A percentile compares a stretch with the other conserved stretches of the same genome.
phyloP scores from a whole-genome alignment of 495 filamentous ascomycete genomes.

The Penicillium argentinense region DNA sequence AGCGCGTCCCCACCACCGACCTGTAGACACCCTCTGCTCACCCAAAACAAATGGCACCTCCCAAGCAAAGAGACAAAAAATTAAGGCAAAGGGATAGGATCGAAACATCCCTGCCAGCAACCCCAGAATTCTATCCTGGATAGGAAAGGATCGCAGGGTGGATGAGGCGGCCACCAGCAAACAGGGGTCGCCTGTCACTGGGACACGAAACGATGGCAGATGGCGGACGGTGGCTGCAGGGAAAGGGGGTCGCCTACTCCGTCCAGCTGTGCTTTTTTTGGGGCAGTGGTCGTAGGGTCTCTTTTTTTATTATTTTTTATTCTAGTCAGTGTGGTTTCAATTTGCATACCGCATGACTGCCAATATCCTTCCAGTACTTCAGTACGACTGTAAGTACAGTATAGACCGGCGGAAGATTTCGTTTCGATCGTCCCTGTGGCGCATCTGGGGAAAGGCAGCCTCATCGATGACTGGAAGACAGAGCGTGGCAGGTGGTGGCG shows the following conservation, averaged over 20 bases:
- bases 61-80: too few relatives aligned
- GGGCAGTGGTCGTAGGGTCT: too few relatives aligned
- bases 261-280: constrained; percentile 1
- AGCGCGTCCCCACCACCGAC: too few relatives aligned
- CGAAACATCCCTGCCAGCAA: not conserved
- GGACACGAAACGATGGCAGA: constrained; percentile 1
- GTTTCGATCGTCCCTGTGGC: too few relatives aligned
- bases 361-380: too few relatives aligned
- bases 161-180: constrained; percentile 1
- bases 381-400: not conserved
- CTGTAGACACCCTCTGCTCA: too few relatives aligned
- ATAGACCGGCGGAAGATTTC: not conserved
- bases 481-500: not conserved
- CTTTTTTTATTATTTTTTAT: too few relatives aligned
- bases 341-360: too few relatives aligned
- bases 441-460: too few relatives aligned
- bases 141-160: constrained; percentile 4
- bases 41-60: too few relatives aligned
- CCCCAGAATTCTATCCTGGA: constrained; percentile 2
- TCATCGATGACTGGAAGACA: too few relatives aligned
- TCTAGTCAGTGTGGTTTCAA: too few relatives aligned
- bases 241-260: not conserved
- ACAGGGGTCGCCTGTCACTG: not conserved
- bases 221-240: constrained; percentile 2
- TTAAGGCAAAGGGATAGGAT: constrained; percentile 1